phyloP scores from a whole-genome alignment of 2,329 filamentous ascomycete species.

The Nemania sp. region DNA sequence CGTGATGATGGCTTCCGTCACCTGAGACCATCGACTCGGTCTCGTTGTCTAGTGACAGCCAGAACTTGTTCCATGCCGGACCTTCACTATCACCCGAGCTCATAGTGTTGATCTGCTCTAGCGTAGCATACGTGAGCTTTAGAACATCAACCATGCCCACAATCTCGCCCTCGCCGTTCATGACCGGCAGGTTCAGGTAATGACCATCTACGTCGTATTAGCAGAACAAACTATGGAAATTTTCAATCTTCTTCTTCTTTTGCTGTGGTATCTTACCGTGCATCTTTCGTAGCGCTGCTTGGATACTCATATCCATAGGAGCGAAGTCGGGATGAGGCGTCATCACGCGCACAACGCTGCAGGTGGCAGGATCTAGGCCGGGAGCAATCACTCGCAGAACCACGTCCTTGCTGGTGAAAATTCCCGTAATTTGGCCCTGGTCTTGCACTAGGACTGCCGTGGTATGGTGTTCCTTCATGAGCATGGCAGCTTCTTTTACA shows the following conservation, averaged over 20 bases:
- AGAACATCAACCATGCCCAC: conserved; percentile 99
- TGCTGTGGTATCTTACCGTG: conserved; percentile 67
- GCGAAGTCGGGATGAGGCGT: conserved; percentile 98
- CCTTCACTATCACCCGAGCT: conserved; percentile 85
- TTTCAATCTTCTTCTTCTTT: too few relatives aligned
- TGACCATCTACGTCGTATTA: conserved; percentile 73
- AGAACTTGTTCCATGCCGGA: conserved; percentile 99
- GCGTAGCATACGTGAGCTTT: conserved; percentile 95
- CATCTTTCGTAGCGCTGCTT: conserved; percentile 98
- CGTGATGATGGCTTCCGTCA: conserved; percentile 70
- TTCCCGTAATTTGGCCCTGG: conserved; percentile 95
- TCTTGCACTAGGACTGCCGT: conserved; percentile 96
- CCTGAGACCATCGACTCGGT: conserved; percentile 96
- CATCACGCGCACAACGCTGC: conserved; percentile 98
- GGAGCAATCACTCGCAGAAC: conserved; percentile 97
- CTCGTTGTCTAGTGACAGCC: conserved; percentile 92
- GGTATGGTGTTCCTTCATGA: conserved; percentile 99
- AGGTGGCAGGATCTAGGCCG: conserved; percentile 88
- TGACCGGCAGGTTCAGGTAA: conserved; percentile 96
- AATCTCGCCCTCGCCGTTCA: conserved; percentile 96
- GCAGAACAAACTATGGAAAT: conserved; percentile 7
- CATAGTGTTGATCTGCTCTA: conserved; percentile 98
- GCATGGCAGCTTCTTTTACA: conserved; percentile 88
- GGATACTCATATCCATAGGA: conserved; percentile 98
- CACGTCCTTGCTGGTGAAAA: conserved; percentile 99